Evolutionary conservation across 176 grass and related monocot species (phyloP).

Genomic region (Rhynchospora breviuscula): DNA sequence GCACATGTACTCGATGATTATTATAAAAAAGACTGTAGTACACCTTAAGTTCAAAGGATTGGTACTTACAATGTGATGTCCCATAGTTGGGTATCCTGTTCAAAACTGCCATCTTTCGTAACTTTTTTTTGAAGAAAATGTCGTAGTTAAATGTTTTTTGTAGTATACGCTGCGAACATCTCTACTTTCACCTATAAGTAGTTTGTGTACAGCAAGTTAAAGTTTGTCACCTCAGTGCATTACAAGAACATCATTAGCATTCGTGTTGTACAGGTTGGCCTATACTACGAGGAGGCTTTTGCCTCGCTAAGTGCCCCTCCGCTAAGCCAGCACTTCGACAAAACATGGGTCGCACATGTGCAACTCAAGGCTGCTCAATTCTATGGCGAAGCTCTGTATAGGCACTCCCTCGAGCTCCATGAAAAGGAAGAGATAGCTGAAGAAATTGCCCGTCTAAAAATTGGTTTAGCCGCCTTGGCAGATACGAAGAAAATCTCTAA

Average conservation of each 20-base stretch:
- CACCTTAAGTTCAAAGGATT: constrained; percentile 3
- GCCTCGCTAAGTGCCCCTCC: constrained; percentile 56
- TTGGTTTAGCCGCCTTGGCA: constrained; percentile 64
- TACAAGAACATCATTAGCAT: neutral
- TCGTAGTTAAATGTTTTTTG: neutral
- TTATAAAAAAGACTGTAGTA: neutral
- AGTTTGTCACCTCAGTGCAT: neutral
- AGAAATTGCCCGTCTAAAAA: constrained; percentile 89
- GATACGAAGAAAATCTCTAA: constrained; percentile 83
- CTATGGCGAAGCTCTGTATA: constrained; percentile 91
- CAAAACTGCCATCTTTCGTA: neutral
- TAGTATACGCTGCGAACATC: neutral
- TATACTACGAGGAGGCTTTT: constrained; percentile 94
- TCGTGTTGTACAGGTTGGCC: constrained; percentile 57
- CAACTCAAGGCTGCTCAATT: constrained; percentile 96
- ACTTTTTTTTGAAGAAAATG: neutral
- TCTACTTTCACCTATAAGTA: constrained; percentile 10
- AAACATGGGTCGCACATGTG: constrained; percentile 90
- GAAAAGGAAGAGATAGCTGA: constrained; percentile 91
- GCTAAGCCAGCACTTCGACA: constrained; percentile 89
- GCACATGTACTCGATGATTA: neutral
- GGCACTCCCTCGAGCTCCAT: constrained; percentile 82
- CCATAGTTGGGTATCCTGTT: neutral
- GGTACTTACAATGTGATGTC: neutral
- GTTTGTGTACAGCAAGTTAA: neutral